Evolutionary conservation across 495 filamentous ascomycete genomes (phyloP).

Genomic region (Penicillium malachiteum): DNA sequence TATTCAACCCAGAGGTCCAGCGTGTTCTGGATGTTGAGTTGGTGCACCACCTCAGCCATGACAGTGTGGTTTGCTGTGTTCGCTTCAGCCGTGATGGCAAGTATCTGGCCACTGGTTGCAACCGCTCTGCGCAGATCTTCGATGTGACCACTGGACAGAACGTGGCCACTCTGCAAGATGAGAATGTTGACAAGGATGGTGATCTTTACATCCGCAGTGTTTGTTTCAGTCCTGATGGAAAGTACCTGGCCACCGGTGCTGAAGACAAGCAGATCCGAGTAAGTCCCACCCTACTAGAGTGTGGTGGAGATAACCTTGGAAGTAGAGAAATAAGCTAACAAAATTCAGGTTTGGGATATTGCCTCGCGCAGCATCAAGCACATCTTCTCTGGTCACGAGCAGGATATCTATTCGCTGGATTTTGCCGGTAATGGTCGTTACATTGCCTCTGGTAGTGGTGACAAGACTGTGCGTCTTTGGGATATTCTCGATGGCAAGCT

Average conservation of each 20-base stretch:
- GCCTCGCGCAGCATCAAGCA: constrained; percentile 69
- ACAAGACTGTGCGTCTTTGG: constrained; percentile 86
- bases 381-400: constrained; percentile 82
- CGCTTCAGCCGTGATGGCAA: constrained; percentile 86
- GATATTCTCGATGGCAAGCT: constrained; percentile 75
- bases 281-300: constrained; percentile 32
- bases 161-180: constrained; percentile 77
- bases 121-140: constrained; percentile 86
- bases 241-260: constrained; percentile 83
- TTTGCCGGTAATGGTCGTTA: constrained; percentile 84
- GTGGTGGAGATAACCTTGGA: too few relatives aligned
- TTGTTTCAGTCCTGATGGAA: constrained; percentile 89
- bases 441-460: constrained; percentile 86
- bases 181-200: constrained; percentile 76
- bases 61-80: constrained; percentile 90
- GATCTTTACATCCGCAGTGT: constrained; percentile 90
- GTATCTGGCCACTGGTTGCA: constrained; percentile 86
- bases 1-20: constrained; percentile 83
- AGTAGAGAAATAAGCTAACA: neutral
- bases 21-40: constrained; percentile 84
- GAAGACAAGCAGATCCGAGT: constrained; percentile 91
- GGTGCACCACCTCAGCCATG: constrained; percentile 80
- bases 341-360: constrained; percentile 81
- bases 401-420: constrained; percentile 92
- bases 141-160: constrained; percentile 77